phyloP scores from a whole-genome alignment of 1,139 yeast genomes.

The Blastobotrys malaysiensis region DNA sequence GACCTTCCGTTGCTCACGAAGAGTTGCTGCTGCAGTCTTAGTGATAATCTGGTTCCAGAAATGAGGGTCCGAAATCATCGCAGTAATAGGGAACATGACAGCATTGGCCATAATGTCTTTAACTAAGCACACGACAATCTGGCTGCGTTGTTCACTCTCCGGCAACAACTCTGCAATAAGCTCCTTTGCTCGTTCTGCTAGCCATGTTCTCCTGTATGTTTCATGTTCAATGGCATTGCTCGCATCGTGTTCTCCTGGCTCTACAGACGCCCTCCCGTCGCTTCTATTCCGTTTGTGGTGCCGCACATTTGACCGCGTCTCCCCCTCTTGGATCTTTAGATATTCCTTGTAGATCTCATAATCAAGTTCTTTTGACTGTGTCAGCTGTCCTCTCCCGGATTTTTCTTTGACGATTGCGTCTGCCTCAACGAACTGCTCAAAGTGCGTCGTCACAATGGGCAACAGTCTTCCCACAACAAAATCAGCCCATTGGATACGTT shows the following conservation, averaged over 20 bases:
- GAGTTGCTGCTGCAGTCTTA: constrained; percentile 54
- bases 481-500: constrained; percentile 48
- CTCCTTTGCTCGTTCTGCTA: constrained; percentile 35
- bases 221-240: constrained; percentile 43
- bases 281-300: not conserved
- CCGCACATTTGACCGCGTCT: not conserved
- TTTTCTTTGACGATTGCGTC: constrained; percentile 34
- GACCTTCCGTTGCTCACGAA: constrained; percentile 74
- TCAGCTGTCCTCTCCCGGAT: constrained; percentile 28
- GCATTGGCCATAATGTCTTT: constrained; percentile 61
- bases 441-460: constrained; percentile 66
- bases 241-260: constrained; percentile 56
- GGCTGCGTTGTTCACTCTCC: constrained; percentile 44
- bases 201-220: constrained; percentile 48
- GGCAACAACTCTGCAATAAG: constrained; percentile 45
- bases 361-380: constrained; percentile 46
- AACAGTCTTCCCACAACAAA: constrained; percentile 52
- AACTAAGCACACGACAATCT: constrained; percentile 45
- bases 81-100: constrained; percentile 49
- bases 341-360: constrained; percentile 57
- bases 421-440: constrained; percentile 49
- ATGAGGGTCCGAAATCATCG: constrained; percentile 65
- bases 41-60: constrained; percentile 66
- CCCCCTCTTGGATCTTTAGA: constrained; percentile 23
- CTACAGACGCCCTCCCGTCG: not conserved